Percentiles rank a stretch among this genome's conserved stretches.
Conservation (phyloP, 2,329 filamentous ascomycete genomes). For the Fonsecaea nubica region DNA sequence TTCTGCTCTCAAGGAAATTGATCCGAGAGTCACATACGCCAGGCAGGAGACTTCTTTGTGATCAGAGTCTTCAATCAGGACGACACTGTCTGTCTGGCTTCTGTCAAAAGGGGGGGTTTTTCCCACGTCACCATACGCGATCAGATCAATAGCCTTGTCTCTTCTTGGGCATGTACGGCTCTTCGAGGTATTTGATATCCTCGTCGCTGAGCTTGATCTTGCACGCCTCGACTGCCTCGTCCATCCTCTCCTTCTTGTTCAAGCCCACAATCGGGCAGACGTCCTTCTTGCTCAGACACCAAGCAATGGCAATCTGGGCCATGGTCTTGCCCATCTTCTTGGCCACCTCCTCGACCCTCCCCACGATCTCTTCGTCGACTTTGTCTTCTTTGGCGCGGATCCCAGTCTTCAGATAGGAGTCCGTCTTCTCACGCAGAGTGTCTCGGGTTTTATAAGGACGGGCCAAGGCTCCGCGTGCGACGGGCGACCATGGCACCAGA, state of each 20-base stretch:
- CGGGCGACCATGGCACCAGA: constrained; percentile 50
- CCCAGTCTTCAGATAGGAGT: constrained; percentile 51
- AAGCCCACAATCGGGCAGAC: constrained; percentile 68
- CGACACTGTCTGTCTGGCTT: not conserved
- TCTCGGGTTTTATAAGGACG: constrained; percentile 54
- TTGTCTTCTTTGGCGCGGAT: constrained; percentile 53
- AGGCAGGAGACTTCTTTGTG: not conserved
- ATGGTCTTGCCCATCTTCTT: constrained; percentile 65
- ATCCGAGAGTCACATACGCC: not conserved
- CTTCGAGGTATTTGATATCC: constrained; percentile 68
- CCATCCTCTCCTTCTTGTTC: constrained; percentile 64
- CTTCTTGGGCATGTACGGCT: constrained; percentile 63
- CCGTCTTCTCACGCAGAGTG: constrained; percentile 53
- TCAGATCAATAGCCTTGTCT: constrained; percentile 34
- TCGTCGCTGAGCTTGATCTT: constrained; percentile 61
- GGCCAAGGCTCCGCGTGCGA: constrained; percentile 55
- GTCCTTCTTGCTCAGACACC: constrained; percentile 62
- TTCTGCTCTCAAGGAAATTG: not conserved
- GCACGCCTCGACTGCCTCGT: constrained; percentile 62
- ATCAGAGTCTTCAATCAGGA: not conserved
- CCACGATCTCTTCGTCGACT: constrained; percentile 60
- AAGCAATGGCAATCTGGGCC: constrained; percentile 69
- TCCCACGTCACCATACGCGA: not conserved
- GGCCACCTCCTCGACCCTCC: constrained; percentile 64
- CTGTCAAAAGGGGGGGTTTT: too few species aligned